Base-by-base conservation (phyloP, 257 asterid species). In the Penstemon newberryi region DNA sequence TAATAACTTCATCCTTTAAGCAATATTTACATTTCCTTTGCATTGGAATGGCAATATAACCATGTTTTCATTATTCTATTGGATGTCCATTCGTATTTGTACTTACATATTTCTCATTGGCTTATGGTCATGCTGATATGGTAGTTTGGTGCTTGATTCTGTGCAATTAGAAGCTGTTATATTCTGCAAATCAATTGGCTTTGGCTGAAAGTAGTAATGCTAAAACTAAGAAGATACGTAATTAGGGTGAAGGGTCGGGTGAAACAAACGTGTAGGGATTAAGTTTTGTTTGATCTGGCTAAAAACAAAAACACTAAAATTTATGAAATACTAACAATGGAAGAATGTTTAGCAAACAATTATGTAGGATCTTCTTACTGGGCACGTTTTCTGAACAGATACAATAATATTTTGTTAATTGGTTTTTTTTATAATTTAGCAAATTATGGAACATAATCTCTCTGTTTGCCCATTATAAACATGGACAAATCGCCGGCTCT, bases 121-220 rank as follows among this genome's bases (percentile, higher is more conserved):
- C 9, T 56, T 18, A 44, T 60, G 12, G 52, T 38, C 63, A 56
- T 63, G 58, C n/a, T 57, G n/a, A 47, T 55, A 45, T 47, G 39
- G 47, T 36, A 54, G 43, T 18, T 65, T 69, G 60, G 39, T 66
- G 11, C 69, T 56, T 71, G 50, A 44, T 67, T 36, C 59, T 39
- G 47, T 56, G 61, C 44, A 59, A 53, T 33, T 58, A 60, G 59
- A 64, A 70, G 47, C 18, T 51, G 18, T 18, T 60, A 7, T 11
- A 10, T 61, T 51, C 40, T 59, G 67, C 56, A 74, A 8, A 55
- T 64, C 54, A 51, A 36, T 52, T 69, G 57, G 25, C 4, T 51
- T 13, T 58, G 60, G 40, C 39, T 37, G 50, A 53, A 57, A 43
- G 25, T 46, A 52, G 63, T 53, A 56, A n/a, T 44, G 53, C 52